These are phyloP conservation scores for Knufia fluminis DNA, from an alignment of 2,329 filamentous ascomycete species.

Conservation along the genomic window DNA sequence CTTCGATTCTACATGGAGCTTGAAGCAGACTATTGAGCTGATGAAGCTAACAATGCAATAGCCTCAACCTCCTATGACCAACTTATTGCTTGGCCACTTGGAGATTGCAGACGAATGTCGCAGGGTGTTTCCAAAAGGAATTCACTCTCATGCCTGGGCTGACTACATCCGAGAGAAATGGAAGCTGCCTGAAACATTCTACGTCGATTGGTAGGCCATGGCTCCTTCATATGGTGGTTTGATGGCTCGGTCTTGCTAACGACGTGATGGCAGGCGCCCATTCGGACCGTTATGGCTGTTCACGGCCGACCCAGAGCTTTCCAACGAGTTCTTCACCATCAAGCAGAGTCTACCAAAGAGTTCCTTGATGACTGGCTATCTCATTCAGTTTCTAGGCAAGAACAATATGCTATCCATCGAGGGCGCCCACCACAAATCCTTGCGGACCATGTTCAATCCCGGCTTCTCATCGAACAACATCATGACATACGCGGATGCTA, in stretches of 20 bases:
- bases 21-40: neutral
- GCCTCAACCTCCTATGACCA: slow-evolving; percentile 23
- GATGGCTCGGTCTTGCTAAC: neutral
- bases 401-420: slow-evolving; percentile 22
- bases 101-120: slow-evolving; percentile 16
- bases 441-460: slow-evolving; percentile 27
- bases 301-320: slow-evolving; percentile 18
- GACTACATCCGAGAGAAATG: slow-evolving; percentile 21
- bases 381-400: slow-evolving; percentile 17
- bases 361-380: slow-evolving; percentile 7
- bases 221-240: slow-evolving; percentile 7
- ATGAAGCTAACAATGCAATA: slow-evolving; percentile 8
- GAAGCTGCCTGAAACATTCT: slow-evolving; percentile 23
- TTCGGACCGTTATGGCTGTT: slow-evolving; percentile 20
- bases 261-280: slow-evolving; percentile 17
- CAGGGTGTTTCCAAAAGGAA: slow-evolving; percentile 18
- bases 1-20: too few species aligned
- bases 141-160: slow-evolving; percentile 19
- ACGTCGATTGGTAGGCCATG: slow-evolving; percentile 14
- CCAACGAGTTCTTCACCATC: slow-evolving; percentile 18
- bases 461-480: slow-evolving; percentile 26
- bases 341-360: slow-evolving; percentile 22
- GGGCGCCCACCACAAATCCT: slow-evolving; percentile 24
- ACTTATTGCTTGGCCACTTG: slow-evolving; percentile 22
- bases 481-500: slow-evolving; percentile 23